These are phyloP conservation scores for Cercospora sp. DNA, from an alignment of 2,329 filamentous ascomycete species.

Conservation along the genomic window DNA sequence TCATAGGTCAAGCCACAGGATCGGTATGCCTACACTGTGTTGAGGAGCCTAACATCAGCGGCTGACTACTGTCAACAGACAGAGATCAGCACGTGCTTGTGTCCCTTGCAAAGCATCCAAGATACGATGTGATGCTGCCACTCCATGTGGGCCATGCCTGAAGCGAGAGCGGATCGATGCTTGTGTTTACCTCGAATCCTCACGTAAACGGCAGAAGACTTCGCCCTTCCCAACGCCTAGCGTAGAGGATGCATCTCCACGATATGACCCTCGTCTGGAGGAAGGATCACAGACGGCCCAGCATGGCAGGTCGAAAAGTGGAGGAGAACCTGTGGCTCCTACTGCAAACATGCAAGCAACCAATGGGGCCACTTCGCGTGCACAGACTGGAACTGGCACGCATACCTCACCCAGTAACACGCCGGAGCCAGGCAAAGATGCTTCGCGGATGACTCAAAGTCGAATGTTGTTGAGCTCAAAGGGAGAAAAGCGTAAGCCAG, in stretches of 20 bases:
- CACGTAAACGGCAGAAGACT: slow-evolving; percentile 26
- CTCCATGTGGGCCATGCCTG: slow-evolving; percentile 27
- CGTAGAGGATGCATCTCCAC: slow-evolving; percentile 24
- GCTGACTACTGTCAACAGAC: slow-evolving; percentile 10
- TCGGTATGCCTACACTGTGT: slow-evolving; percentile 4
- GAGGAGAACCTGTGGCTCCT: neutral
- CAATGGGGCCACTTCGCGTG: slow-evolving; percentile 11
- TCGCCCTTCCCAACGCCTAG: slow-evolving; percentile 26
- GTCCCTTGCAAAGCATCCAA: slow-evolving; percentile 30
- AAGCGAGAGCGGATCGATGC: slow-evolving; percentile 25
- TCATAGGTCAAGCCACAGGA: slow-evolving; percentile 21
- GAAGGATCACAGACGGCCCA: neutral
- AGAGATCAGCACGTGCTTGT: slow-evolving; percentile 26
- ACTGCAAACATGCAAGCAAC: slow-evolving; percentile 3
- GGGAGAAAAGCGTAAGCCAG: slow-evolving; percentile 52
- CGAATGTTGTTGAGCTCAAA: slow-evolving; percentile 55
- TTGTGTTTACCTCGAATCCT: slow-evolving; percentile 26
- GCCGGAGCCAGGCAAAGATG: slow-evolving; percentile 22
- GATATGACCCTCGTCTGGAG: slow-evolving; percentile 15
- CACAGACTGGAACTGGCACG: slow-evolving; percentile 3
- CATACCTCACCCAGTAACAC: slow-evolving; percentile 21
- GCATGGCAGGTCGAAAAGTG: neutral
- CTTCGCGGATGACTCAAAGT: slow-evolving; percentile 24
- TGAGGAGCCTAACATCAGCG: neutral
- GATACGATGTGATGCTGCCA: slow-evolving; percentile 28